Conservation (phyloP, 2,329 filamentous ascomycete genomes). For the Fusarium stilboides region DNA sequence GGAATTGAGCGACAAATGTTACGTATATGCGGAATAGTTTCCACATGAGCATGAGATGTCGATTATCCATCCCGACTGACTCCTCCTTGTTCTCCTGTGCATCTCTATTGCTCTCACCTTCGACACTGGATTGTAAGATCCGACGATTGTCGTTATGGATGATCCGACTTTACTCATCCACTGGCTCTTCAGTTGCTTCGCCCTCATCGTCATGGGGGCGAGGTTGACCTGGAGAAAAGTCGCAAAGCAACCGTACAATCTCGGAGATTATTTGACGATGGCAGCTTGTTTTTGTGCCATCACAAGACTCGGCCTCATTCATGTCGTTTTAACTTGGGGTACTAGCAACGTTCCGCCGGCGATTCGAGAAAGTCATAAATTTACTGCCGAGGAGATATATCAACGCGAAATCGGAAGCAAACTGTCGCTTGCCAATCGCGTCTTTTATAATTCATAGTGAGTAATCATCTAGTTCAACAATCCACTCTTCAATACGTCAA, state of each 20-base stretch:
- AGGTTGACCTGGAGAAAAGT: conserved; percentile 11
- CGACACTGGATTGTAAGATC: not conserved
- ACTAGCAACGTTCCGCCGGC: conserved; percentile 2
- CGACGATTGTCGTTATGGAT: not conserved
- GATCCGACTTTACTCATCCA: conserved; percentile 10
- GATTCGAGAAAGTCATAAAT: not conserved
- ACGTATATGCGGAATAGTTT: no score
- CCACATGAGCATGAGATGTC: no score
- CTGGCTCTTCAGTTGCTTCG: conserved; percentile 14
- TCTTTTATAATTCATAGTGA: conserved; percentile 16
- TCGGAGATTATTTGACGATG: conserved; percentile 8
- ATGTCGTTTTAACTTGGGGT: not conserved
- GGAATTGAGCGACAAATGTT: no score
- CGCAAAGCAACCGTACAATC: not conserved
- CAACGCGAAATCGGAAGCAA: conserved; percentile 7
- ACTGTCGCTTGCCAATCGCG: conserved; percentile 4
- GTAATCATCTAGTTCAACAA: not conserved
- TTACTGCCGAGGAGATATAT: conserved; percentile 3
- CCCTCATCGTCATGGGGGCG: conserved; percentile 4
- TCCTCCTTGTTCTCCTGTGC: no score
- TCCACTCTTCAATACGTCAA: no score
- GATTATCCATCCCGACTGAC: no score
- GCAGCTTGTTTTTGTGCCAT: not conserved
- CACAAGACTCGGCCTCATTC: conserved; percentile 3
- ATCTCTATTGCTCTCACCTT: no score